Evolutionary conservation across 768 basidiomycete genomes (phyloP).

Genomic region (Boletus edulis): DNA sequence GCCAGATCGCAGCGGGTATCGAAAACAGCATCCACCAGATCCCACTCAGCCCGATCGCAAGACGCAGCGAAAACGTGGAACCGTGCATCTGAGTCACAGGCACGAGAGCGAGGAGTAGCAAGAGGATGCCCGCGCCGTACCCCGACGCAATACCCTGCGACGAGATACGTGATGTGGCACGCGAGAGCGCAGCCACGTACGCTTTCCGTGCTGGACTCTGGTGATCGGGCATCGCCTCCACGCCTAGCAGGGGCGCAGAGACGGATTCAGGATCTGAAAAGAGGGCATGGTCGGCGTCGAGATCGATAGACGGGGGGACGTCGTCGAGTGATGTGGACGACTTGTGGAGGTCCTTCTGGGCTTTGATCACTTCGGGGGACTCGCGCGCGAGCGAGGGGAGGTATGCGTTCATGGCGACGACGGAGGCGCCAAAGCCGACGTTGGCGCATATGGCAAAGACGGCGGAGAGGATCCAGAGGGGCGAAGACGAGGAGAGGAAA

Average conservation of each 20-base stretch:
- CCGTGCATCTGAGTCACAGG: slow-evolving; percentile 75
- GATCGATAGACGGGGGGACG: slow-evolving; percentile 9
- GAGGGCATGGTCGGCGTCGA: slow-evolving; percentile 4
- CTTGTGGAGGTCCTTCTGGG: too few species aligned
- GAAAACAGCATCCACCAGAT: slow-evolving; percentile 87
- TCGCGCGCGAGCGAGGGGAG: slow-evolving; percentile 71
- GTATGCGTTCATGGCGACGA: slow-evolving; percentile 91
- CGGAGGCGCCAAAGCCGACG: slow-evolving; percentile 80
- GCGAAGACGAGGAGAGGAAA: slow-evolving; percentile 65
- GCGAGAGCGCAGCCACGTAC: slow-evolving; percentile 61
- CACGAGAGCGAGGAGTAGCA: slow-evolving; percentile 70
- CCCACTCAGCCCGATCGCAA: slow-evolving; percentile 84
- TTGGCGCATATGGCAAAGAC: slow-evolving; percentile 76
- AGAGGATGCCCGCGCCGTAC: slow-evolving; percentile 77
- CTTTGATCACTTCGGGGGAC: slow-evolving; percentile 49
- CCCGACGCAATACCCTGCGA: slow-evolving; percentile 84
- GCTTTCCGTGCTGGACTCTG: slow-evolving; percentile 26
- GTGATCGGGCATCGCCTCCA: slow-evolving; percentile 7
- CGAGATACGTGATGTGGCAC: slow-evolving; percentile 80
- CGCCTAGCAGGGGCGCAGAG: slow-evolving; percentile 37
- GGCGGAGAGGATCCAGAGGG: slow-evolving; percentile 67
- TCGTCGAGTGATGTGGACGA: too few species aligned
- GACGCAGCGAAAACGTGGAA: slow-evolving; percentile 72
- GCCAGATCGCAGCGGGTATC: slow-evolving; percentile 72
- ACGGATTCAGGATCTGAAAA: slow-evolving; percentile 23